phyloP scores from a whole-genome alignment of 1,284 basidiomycete species.

The Veloboletus limbatus region DNA sequence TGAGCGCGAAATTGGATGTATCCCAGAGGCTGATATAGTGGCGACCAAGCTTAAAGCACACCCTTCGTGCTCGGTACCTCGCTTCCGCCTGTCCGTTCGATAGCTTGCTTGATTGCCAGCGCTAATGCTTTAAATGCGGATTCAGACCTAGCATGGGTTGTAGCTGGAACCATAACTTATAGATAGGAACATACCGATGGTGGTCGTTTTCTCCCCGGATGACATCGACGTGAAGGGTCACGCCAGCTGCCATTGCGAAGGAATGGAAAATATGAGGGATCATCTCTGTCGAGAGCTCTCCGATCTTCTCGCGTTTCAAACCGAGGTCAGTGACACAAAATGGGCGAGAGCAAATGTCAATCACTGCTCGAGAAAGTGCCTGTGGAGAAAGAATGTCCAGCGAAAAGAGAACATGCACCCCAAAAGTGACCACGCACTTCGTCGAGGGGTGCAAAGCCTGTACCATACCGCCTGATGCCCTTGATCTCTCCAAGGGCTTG shows the following conservation, averaged over 20 bases:
- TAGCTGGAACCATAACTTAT: conserved; percentile 2
- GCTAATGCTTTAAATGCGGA: conserved; percentile 98
- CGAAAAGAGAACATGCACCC: conserved; percentile 3
- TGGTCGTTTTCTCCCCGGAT: conserved; percentile 97
- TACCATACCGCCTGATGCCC: conserved; percentile 95
- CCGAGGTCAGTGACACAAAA: conserved; percentile 93
- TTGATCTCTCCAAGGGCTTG: conserved; percentile 92
- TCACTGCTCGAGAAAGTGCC: conserved; percentile 93
- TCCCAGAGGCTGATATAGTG: too few relatives aligned
- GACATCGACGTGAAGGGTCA: conserved; percentile 91
- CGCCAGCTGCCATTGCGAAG: conserved; percentile 89
- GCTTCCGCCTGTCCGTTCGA: conserved; percentile 83
- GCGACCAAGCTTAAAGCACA: conserved; percentile 54
- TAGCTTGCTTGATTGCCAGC: conserved; percentile 92
- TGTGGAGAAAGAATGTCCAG: conserved; percentile 32
- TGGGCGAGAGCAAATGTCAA: conserved; percentile 96
- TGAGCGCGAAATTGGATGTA: neutral
- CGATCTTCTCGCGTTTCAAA: conserved; percentile 93
- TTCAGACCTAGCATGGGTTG: conserved; percentile 68
- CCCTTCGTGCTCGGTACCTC: conserved; percentile 99
- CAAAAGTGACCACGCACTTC: conserved; percentile 58
- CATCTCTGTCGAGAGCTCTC: conserved; percentile 97
- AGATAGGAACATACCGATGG: conserved; percentile 67
- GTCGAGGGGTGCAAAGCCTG: conserved; percentile 94
- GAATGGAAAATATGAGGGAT: conserved; percentile 94